Percentiles rank a stretch among this genome's conserved stretches.
Conservation (phyloP, 768 basidiomycete species). For the Mycena pura region DNA sequence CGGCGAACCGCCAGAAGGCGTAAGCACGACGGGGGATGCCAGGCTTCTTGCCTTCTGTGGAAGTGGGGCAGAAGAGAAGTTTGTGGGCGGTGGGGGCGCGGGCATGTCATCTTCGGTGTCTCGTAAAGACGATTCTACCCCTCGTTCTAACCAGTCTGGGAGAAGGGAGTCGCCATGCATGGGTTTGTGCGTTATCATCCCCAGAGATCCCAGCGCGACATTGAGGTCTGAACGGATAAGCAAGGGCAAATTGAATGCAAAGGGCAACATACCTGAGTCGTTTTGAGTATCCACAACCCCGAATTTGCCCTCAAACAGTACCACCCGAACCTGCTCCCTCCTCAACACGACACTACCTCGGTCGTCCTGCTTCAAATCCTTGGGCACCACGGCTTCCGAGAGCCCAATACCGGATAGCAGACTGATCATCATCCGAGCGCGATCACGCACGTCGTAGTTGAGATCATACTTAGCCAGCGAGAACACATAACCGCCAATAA, state of each 20-base stretch:
- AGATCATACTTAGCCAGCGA: constrained; percentile 86
- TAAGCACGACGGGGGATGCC: constrained; percentile 60
- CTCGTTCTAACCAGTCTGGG: constrained; percentile 89
- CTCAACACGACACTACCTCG: constrained; percentile 79
- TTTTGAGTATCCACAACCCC: constrained; percentile 49
- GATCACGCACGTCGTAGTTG: constrained; percentile 91
- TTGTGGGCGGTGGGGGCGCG: constrained; percentile 39
- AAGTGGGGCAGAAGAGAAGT: constrained; percentile 43
- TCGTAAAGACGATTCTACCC: constrained; percentile 79
- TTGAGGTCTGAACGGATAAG: constrained; percentile 40
- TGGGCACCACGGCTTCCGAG: constrained; percentile 37
- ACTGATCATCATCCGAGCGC: constrained; percentile 78
- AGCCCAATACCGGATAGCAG: constrained; percentile 63
- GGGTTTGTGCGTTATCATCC: constrained; percentile 62
- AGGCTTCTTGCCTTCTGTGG: constrained; percentile 38
- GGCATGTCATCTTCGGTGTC: constrained; percentile 65
- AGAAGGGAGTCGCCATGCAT: constrained; percentile 59
- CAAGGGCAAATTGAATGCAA: constrained; percentile 5
- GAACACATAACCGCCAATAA: constrained; percentile 77
- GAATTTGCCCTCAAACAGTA: constrained; percentile 81
- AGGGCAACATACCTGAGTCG: constrained; percentile 36
- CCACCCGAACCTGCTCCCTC: constrained; percentile 79
- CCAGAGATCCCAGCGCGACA: constrained; percentile 66
- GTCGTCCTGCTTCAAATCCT: constrained; percentile 49
- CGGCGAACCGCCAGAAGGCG: constrained; percentile 55